Evolutionary conservation across 1,284 basidiomycete species (phyloP).

Genomic region (Ceratobasidium sp.): DNA sequence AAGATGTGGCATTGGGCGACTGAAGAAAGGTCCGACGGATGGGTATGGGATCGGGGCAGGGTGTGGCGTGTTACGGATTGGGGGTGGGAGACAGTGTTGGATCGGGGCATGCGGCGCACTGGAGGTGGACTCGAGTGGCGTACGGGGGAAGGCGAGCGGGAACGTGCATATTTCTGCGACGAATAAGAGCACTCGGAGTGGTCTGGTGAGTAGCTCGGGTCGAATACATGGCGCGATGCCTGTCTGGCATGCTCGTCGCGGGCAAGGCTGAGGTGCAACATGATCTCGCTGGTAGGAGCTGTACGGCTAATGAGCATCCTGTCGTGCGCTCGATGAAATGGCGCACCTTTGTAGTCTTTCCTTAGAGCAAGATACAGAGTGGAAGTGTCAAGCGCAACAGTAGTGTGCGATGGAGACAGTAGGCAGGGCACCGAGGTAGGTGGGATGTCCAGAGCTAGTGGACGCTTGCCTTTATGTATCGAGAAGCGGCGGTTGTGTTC

Average conservation of each 20-base stretch:
- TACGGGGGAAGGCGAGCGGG: background rate
- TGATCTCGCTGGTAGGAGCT: background rate
- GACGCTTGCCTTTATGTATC: background rate
- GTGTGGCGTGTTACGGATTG: background rate
- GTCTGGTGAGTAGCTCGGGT: background rate
- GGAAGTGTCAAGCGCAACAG: background rate
- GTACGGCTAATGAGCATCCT: too few species aligned
- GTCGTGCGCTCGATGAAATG: too few species aligned
- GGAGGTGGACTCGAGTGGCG: background rate
- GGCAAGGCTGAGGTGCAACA: conserved; percentile 15
- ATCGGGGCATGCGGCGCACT: background rate
- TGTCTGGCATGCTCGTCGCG: conserved; percentile 11
- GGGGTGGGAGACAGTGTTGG: conserved; percentile 16
- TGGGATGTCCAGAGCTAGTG: background rate
- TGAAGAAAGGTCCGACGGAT: conserved; percentile 2
- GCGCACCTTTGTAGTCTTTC: background rate
- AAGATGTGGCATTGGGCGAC: background rate
- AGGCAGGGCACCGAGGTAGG: background rate
- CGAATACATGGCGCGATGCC: background rate
- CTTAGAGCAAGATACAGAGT: background rate
- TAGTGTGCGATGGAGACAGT: background rate
- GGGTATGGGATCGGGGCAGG: conserved; percentile 16
- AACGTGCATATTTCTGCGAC: background rate
- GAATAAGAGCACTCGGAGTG: conserved; percentile 20
- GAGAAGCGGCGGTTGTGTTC: background rate